These are phyloP conservation scores for Neltuma alba DNA, from an alignment of 306 rosid genomes.

Conservation along the genomic window DNA sequence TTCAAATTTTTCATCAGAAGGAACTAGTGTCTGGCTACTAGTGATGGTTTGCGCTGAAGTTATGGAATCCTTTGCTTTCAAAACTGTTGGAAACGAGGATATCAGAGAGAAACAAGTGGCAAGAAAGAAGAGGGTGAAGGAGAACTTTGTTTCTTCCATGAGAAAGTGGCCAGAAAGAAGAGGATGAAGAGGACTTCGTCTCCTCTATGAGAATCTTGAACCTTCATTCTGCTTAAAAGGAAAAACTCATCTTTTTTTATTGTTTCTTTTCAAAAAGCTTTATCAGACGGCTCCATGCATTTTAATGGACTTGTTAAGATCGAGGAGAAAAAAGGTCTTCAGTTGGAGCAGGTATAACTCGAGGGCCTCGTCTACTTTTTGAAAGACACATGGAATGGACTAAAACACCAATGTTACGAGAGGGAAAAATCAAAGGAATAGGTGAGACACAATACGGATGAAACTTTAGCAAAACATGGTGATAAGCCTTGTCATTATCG, in stretches of 20 bases:
- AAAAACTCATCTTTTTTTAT: slow-evolving; percentile 10
- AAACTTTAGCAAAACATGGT: neutral
- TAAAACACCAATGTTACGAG: too few species aligned
- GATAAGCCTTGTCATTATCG: too few species aligned
- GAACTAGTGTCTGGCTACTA: neutral
- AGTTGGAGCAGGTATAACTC: slow-evolving; percentile 43
- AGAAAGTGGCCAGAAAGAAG: slow-evolving; percentile 31
- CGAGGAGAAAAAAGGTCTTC: slow-evolving; percentile 15
- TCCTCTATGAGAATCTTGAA: slow-evolving; percentile 40
- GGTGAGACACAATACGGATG: neutral
- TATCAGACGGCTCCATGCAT: neutral
- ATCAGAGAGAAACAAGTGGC: slow-evolving; percentile 28
- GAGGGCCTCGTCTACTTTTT: slow-evolving; percentile 20
- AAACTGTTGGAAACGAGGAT: slow-evolving; percentile 23
- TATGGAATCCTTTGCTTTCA: slow-evolving; percentile 9
- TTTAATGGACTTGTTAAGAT: slow-evolving; percentile 5
- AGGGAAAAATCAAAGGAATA: neutral
- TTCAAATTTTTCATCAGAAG: slow-evolving; percentile 20
- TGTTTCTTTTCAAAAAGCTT: neutral
- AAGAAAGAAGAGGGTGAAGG: slow-evolving; percentile 30
- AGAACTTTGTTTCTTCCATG: neutral
- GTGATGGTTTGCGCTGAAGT: slow-evolving; percentile 6
- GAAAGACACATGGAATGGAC: slow-evolving; percentile 10
- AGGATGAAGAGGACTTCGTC: slow-evolving; percentile 22
- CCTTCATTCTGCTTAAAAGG: slow-evolving; percentile 32